Conservation (phyloP, 805 yeast species). For the Debaryomyces tyrocola region DNA sequence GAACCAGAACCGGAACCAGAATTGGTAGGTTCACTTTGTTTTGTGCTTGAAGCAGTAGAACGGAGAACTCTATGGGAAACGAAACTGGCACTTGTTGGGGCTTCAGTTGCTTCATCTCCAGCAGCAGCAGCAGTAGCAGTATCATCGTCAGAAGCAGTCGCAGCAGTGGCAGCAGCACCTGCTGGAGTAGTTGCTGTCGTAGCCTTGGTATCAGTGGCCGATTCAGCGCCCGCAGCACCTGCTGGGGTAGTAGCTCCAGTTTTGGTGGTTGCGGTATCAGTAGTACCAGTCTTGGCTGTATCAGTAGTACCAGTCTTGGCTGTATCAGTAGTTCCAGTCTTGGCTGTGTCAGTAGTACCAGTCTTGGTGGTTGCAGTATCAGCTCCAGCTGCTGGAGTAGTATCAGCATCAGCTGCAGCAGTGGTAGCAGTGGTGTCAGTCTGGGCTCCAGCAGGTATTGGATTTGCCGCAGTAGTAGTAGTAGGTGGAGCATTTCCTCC, state of each 20-base stretch:
- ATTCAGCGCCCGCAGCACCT: constrained; percentile 11
- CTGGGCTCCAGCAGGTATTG: constrained; percentile 6
- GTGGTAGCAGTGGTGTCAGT: constrained; percentile 3
- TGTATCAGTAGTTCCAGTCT: constrained; percentile 12
- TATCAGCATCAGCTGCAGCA: constrained; percentile 6
- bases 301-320: constrained; percentile 6
- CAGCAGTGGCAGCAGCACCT: constrained; percentile 15
- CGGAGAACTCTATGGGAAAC: constrained; percentile 32
- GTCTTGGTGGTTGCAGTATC: background rate
- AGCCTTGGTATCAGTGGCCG: constrained; percentile 14
- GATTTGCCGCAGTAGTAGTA: background rate
- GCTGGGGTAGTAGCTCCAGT: constrained; percentile 14
- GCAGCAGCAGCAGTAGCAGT: constrained; percentile 7
- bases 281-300: constrained; percentile 9
- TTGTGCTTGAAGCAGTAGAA: constrained; percentile 16
- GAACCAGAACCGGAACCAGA: constrained; percentile 5
- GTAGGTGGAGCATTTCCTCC: constrained; percentile 7
- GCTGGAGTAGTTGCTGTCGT: constrained; percentile 18
- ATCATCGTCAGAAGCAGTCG: constrained; percentile 7
- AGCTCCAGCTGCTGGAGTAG: constrained; percentile 8
- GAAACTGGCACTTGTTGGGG: constrained; percentile 16
- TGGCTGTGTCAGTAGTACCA: constrained; percentile 10
- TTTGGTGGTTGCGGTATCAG: constrained; percentile 11
- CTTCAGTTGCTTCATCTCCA: constrained; percentile 21
- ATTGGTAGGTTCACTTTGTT: constrained; percentile 4